Evolutionary conservation across 345 rosid species (phyloP), one percentile per base, ranked within the genome.

Genomic region (Lepidium sativum): DNA sequence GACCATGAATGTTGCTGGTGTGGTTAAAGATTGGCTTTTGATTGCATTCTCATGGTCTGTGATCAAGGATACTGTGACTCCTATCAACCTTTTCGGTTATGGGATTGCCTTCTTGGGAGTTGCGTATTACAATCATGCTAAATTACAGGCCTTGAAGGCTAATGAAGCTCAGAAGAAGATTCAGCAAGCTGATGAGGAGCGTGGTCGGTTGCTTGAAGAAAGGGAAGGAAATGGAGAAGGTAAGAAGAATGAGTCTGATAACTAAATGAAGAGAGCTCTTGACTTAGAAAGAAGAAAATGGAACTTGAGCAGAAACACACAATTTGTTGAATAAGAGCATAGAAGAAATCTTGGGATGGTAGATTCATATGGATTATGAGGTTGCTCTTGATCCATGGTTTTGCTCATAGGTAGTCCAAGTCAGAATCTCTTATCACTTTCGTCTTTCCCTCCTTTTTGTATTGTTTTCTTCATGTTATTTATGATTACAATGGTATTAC

Each of bases 1-100:
- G 86, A 89, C 98, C 9, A 92, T 92, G 98, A 92, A 92, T 72
- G 98, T 92, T 55, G 98, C 98, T 50, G 98, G 98, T 52, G 97
- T 92, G n/a, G 98, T 92, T 8, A 92, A 92, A 71, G 98, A 92
- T 62, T 92, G 97, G 98, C 63, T 92, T 32, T 69, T 92, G 79
- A 92, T 92, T 15, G 98, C 98, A 0, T 92, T 92, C 69, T 92
- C 98, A 0, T 92, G 98, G 98, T 92, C 98, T 0, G 92, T 92
- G 50, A 92, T 92, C 42, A 89, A 92, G 87, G 98, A 92, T 21
- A 92, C 97, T 2, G 98, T 92, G 10, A 92, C 98, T 6, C 97
- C 89, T 0, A 64, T 92, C 2, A 92, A 92, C 47, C 74, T 92
- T 72, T 81, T 89, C 14, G 98, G 98, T 6, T 92, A 89, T 1